Conservation (phyloP, 805 yeast genomes). For the Hanseniaspora singularis region DNA sequence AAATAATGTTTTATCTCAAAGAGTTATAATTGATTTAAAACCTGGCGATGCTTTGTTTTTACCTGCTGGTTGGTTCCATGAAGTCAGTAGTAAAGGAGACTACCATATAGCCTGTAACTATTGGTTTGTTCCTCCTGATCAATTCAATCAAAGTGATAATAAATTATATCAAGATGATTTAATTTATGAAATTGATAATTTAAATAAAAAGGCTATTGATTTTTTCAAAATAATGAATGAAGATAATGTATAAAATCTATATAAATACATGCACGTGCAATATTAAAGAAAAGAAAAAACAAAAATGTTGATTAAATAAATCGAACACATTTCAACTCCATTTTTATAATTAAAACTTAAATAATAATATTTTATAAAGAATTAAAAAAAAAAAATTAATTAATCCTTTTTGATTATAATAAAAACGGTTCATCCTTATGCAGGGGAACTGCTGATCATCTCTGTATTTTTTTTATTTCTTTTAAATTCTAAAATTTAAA, state of each 20-base stretch:
- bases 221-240: conserved; percentile 15
- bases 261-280: too few species aligned
- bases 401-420: conserved; percentile 17
- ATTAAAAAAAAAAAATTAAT: conserved; percentile 11
- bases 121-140: conserved; percentile 60
- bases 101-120: conserved; percentile 58
- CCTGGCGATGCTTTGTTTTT: conserved; percentile 59
- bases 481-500: conserved; percentile 15
- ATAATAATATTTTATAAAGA: conserved; percentile 8
- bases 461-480: conserved; percentile 99
- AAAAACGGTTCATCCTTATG: conserved; percentile 99
- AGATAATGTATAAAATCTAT: not conserved
- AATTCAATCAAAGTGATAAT: not conserved
- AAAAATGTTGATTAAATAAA: too few species aligned
- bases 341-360: not conserved
- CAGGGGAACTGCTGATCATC: conserved; percentile 99
- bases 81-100: conserved; percentile 53
- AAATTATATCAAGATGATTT: conserved; percentile 11
- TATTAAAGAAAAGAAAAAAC: too few species aligned
- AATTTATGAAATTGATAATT: conserved; percentile 33
- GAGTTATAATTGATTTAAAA: conserved; percentile 37
- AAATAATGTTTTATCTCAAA: conserved; percentile 25
- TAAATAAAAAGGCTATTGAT: conserved; percentile 31
- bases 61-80: conserved; percentile 78
- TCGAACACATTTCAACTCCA: not conserved